phyloP scores from a whole-genome alignment of 2,329 filamentous ascomycete genomes.

The Verticillium alfalfae region DNA sequence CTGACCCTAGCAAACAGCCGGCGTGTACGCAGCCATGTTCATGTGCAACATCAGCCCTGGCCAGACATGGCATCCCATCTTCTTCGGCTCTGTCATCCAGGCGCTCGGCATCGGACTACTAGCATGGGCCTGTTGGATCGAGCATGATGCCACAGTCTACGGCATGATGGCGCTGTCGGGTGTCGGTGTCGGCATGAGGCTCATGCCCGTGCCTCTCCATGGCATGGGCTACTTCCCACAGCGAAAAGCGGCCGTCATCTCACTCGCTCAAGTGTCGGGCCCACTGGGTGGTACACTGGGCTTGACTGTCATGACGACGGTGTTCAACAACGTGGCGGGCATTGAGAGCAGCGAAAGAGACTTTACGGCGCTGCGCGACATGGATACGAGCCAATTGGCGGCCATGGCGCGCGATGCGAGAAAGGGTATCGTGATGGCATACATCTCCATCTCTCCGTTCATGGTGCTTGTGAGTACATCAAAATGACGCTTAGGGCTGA shows the following conservation, averaged over 20 bases:
- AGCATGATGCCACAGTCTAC: constrained; percentile 46
- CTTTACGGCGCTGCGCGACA: constrained; percentile 26
- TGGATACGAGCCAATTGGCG: constrained; percentile 26
- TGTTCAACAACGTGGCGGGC: constrained; percentile 56
- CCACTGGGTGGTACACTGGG: constrained; percentile 61
- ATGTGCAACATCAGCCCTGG: constrained; percentile 56
- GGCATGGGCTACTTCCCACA: constrained; percentile 56
- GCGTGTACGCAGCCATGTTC: constrained; percentile 52
- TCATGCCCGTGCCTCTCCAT: constrained; percentile 61
- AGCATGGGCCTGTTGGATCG: constrained; percentile 47
- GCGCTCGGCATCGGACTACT: constrained; percentile 53
- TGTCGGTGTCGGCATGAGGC: constrained; percentile 56
- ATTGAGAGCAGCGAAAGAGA: constrained; percentile 15
- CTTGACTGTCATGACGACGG: constrained; percentile 61
- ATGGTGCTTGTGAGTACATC: constrained; percentile 32
- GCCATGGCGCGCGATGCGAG: constrained; percentile 36
- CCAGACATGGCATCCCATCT: constrained; percentile 55
- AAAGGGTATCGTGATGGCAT: constrained; percentile 60
- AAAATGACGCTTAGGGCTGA: accelerated
- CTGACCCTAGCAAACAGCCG: constrained; percentile 23
- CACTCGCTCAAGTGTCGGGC: constrained; percentile 51
- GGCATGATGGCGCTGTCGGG: constrained; percentile 63
- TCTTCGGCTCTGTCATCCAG: constrained; percentile 51
- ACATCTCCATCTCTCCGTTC: constrained; percentile 56
- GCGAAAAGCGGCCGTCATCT: constrained; percentile 52